These are phyloP conservation scores for Salix purpurea DNA, from an alignment of 345 rosid species.

Conservation along the genomic window DNA sequence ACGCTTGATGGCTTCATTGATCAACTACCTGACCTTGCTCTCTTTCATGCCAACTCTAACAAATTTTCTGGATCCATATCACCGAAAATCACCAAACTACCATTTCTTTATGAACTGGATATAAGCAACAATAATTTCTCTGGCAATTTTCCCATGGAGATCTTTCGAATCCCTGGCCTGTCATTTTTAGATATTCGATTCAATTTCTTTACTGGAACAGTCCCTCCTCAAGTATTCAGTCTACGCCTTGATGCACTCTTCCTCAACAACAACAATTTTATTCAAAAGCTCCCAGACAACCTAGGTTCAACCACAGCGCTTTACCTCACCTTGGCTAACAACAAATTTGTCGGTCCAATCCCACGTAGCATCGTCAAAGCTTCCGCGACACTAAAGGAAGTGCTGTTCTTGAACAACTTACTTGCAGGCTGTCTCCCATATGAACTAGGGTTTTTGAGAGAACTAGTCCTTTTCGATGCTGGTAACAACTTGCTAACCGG, in stretches of 20 bases:
- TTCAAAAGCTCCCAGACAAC: conserved; percentile 24
- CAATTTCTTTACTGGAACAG: conserved; percentile 37
- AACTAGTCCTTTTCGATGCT: conserved; percentile 34
- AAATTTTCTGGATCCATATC: conserved; percentile 35
- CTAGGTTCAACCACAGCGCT: conserved; percentile 29
- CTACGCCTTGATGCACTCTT: conserved; percentile 29
- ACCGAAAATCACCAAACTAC: conserved; percentile 20
- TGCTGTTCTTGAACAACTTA: conserved; percentile 33
- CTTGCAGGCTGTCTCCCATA: conserved; percentile 40
- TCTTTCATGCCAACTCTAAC: conserved; percentile 55
- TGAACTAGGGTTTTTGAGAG: conserved; percentile 37
- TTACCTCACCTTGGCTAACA: conserved; percentile 42
- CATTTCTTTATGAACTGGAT: conserved; percentile 36
- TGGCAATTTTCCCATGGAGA: conserved; percentile 24
- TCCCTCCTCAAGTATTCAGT: conserved; percentile 35
- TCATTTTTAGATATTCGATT: conserved; percentile 40
- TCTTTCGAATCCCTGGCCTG: conserved; percentile 22
- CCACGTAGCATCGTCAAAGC: conserved; percentile 29
- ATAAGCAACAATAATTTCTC: conserved; percentile 38
- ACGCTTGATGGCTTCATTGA: conserved; percentile 40
- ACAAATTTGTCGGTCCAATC: conserved; percentile 38
- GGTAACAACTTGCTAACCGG: conserved; percentile 40
- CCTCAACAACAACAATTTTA: conserved; percentile 45
- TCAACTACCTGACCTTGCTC: conserved; percentile 43
- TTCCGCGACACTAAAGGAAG: conserved; percentile 28